Base-by-base conservation (phyloP, 2,329 filamentous ascomycete genomes). In the Penicillium sp. region DNA sequence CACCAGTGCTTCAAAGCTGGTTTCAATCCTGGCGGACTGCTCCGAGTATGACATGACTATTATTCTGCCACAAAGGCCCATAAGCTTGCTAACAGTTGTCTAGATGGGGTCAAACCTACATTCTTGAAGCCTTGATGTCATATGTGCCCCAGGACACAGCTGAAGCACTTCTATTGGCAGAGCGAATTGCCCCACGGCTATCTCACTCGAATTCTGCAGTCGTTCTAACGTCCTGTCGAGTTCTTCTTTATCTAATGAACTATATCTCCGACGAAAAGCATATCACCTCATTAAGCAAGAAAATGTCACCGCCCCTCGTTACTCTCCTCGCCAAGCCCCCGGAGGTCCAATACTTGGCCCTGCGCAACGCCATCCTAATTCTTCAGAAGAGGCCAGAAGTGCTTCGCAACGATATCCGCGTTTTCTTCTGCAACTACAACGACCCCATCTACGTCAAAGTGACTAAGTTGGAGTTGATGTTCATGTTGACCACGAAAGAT, bases 371-470 rank as follows among this genome's bases (percentile, higher is more conserved):
- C 0, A 83, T 99, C 2, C 82, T 99, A 14, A 99, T 99, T 65
- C 80, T 99, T 52, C 95, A 99, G 74, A 84, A 93, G 67, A 84
- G 93, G 55, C 95, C 95, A 0, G 95, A 98, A 69, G 93, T 99
- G 9, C 77, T 99, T 53, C 86, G 92, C 62, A 98, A 97, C 75
- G 95, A 99, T 74, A 98, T 99, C 61, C 87, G 95, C 47, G 95
- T 99, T 31, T 99, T 99, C 79, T 99, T 99, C 78, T 99, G 95
- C 86, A 99, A 99, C 82, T 99, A 99, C 78, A 99, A 99, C 74
- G 95, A 99, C 71, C 95, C 95, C 0, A 99, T 99, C 63, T 99
- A 98, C 73, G 95, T 99, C 78, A 99, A 99, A 76, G 95, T 99
- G 51, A 99, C 95, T 16, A 99, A 99, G 77, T 83, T 99, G 49